phyloP scores from a whole-genome alignment of 2,329 filamentous ascomycete species.

The Stemphylium beticola region DNA sequence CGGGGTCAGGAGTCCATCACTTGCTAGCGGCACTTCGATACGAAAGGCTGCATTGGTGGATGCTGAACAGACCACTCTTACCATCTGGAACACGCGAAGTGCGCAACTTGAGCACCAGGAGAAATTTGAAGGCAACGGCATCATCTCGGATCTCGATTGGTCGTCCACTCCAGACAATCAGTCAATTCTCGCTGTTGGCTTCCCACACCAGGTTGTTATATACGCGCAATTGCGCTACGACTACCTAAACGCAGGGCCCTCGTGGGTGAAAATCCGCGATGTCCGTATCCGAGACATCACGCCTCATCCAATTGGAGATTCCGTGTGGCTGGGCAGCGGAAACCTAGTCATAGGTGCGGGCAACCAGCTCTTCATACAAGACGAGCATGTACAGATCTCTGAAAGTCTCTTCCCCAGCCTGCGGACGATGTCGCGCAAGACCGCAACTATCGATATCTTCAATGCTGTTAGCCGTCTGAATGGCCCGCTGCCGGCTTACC shows the following conservation, averaged over 20 bases:
- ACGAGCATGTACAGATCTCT: conserved; percentile 72
- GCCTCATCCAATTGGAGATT: conserved; percentile 89
- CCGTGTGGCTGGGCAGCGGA: conserved; percentile 86
- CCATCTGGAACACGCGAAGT: conserved; percentile 88
- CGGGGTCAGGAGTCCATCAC: conserved; percentile 71
- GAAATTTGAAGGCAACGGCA: conserved; percentile 73
- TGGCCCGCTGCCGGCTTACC: conserved; percentile 85
- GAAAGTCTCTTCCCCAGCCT: conserved; percentile 65
- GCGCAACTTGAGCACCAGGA: conserved; percentile 82
- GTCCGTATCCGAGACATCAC: conserved; percentile 82
- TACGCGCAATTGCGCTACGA: conserved; percentile 90
- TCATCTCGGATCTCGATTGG: conserved; percentile 89
- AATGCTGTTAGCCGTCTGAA: conserved; percentile 84
- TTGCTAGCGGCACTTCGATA: conserved; percentile 84
- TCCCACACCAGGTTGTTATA: conserved; percentile 81
- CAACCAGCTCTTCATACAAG: conserved; percentile 87
- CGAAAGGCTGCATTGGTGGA: conserved; percentile 87
- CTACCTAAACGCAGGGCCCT: conserved; percentile 85
- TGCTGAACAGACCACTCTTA: conserved; percentile 72
- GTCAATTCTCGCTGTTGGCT: conserved; percentile 89
- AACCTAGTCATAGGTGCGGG: conserved; percentile 87
- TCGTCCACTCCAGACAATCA: conserved; percentile 88
- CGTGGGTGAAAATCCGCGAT: conserved; percentile 84
- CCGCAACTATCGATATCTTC: conserved; percentile 72
- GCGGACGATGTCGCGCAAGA: conserved; percentile 56